Base-by-base conservation (phyloP, 208 protist species). In the Baffinella frigidus region DNA sequence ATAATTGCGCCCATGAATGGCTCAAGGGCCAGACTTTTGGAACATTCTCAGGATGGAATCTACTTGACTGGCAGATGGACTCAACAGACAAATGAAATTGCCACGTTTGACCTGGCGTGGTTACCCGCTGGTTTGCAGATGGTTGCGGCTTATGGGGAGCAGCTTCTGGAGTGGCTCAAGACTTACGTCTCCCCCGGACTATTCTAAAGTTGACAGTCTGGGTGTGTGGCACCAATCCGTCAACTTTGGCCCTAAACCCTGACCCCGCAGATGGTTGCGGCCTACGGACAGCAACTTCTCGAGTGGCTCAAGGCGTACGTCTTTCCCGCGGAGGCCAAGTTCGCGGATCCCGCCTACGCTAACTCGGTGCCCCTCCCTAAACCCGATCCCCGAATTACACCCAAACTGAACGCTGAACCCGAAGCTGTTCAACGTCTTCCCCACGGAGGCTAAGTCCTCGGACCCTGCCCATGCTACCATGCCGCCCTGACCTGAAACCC, bases 291-390 rank as follows among this genome's bases (percentile, higher is more conserved):
- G 11, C 83, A 90, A 38, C 83, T 90, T 30, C 83, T 90, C 14
- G 83, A 90, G 36, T 90, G 83, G 83, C 62, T 90, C 4, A 33
- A 90, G n/a, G 72, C 41, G 27, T 90, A 90, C 56, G 36, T 36
- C 3, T 90, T 90, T 30, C 83, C 83, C 4, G 83, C 35, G 51
- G 83, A 90, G 43, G 83, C 83, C 36, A 64, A 90, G 64, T 90
- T 73, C 41, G 45, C 24, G 27, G 83, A 90, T 33, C 20, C 43
- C 7, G 44, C 24, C 2, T 43, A 87, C 61, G 77, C 77, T 33
- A n/a, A 2, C 44, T 43, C 33, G 83, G 83, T 73, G 41, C 61
- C 11, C 77, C 14, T 56, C 33, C 17, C 71, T 36, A n/a, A n/a
- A n/a, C n/a, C n/a, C n/a, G n/a, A n/a, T n/a, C n/a, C n/a, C n/a